A percentile compares a stretch with the other conserved stretches of the same genome.
Evolutionary conservation across 106 monocot genomes (phyloP).

Genomic region (Dendrobium chrysotoxum): DNA sequence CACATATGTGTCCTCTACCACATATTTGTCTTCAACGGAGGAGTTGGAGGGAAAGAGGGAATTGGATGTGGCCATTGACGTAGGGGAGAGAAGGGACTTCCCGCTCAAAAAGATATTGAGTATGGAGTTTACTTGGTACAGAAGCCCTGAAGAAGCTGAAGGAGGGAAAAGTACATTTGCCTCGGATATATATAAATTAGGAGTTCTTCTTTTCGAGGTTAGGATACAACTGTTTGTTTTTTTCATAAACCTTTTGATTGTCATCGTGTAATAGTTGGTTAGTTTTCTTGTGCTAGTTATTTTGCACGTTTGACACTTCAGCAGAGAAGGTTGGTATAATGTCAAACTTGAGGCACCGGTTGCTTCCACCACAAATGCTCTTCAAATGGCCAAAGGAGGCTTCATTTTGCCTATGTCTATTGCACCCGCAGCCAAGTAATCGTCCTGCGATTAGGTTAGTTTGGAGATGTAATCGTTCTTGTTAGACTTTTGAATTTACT

Average conservation of each 20-base stretch:
- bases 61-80: conserved; percentile 3
- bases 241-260: not conserved
- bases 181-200: conserved; percentile 79
- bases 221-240: not conserved
- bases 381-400: conserved; percentile 87
- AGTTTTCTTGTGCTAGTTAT: conserved; percentile 37
- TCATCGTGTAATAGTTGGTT: not conserved
- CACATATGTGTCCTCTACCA: too few species aligned
- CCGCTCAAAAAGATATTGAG: conserved; percentile 54
- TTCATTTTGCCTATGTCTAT: conserved; percentile 82
- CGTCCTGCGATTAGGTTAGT: conserved; percentile 77
- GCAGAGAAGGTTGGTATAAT: conserved; percentile 74
- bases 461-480: too few species aligned
- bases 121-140: conserved; percentile 82
- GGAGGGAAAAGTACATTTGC: conserved; percentile 48
- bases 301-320: conserved; percentile 55
- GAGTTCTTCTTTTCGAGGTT: conserved; percentile 94
- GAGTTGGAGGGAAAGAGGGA: not conserved
- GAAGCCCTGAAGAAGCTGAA: conserved; percentile 67
- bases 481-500: too few species aligned
- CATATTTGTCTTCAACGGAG: not conserved
- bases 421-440: conserved; percentile 67
- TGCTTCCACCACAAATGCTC: conserved; percentile 78
- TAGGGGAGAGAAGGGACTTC: conserved; percentile 25
- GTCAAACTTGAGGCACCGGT: conserved; percentile 80